Conservation (phyloP, 257 asterid genomes). For the Pogostemon cablin region DNA sequence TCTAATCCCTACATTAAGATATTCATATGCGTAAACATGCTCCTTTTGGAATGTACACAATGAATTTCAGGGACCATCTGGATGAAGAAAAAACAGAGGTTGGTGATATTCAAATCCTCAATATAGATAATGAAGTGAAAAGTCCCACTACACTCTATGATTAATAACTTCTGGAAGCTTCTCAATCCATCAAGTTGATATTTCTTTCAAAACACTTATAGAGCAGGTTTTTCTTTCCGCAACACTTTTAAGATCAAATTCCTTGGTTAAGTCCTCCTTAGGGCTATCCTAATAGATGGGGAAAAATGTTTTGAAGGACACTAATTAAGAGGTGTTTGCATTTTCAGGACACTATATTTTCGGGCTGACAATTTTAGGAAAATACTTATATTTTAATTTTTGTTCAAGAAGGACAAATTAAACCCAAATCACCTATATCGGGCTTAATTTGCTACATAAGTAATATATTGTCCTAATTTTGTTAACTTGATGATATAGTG, state of each 20-base stretch:
- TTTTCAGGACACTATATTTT: no score
- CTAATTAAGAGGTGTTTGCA: no score
- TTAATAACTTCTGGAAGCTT: neutral
- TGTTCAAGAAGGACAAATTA: no score
- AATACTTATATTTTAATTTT: no score
- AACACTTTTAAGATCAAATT: neutral
- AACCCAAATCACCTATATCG: no score
- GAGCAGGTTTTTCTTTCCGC: neutral
- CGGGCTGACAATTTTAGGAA: no score
- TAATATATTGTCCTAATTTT: no score
- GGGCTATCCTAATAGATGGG: neutral
- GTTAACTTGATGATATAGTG: no score
- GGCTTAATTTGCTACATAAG: no score
- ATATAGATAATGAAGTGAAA: neutral
- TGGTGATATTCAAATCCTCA: neutral
- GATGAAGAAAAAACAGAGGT: neutral
- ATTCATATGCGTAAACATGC: neutral
- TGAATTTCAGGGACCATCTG: constrained; percentile 5
- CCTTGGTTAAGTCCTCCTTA: neutral
- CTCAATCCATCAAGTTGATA: neutral
- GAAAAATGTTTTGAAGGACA: no score
- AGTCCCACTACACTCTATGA: neutral
- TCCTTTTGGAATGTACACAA: neutral
- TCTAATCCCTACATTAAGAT: neutral
- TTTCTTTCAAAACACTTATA: neutral